Evolutionary conservation across 352 stramenopile genomes (phyloP).

Genomic region (Phytophthora colocasiae): DNA sequence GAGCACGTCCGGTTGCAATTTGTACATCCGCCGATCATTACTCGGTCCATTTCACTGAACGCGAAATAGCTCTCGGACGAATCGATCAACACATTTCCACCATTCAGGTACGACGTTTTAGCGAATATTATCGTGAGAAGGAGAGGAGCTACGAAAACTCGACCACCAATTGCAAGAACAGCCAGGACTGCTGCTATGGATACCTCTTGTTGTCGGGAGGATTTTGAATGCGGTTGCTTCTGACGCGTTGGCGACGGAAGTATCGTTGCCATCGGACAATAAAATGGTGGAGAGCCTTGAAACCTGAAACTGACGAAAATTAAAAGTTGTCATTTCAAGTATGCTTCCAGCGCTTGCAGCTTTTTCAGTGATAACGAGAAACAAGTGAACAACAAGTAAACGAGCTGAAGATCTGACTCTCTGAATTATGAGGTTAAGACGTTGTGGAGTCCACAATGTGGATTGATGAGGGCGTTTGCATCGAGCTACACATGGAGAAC

Average conservation of each 20-base stretch:
- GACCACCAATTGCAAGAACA: conserved; percentile 15
- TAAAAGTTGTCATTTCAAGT: background rate
- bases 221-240: background rate
- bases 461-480: too few relatives aligned
- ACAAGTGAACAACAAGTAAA: background rate
- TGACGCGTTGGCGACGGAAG: background rate
- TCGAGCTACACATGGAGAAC: too few relatives aligned
- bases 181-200: conserved; percentile 8
- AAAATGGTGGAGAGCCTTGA: background rate
- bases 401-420: too few relatives aligned
- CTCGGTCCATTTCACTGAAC: conserved; percentile 20
- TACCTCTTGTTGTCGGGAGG: background rate
- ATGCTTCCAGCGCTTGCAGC: background rate
- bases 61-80: conserved; percentile 32
- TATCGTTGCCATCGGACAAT: too few relatives aligned
- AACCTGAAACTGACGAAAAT: background rate
- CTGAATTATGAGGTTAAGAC: too few relatives aligned
- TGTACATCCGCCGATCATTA: conserved; percentile 14
- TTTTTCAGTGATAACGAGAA: too few relatives aligned
- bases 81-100: conserved; percentile 21
- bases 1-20: too few relatives aligned
- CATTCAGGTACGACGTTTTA: conserved; percentile 21
- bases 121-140: conserved; percentile 17
- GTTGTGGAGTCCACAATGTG: too few relatives aligned
- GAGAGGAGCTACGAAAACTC: conserved; percentile 24